These are phyloP conservation scores for Massarina eburnea DNA, from an alignment of 2,329 filamentous ascomycete genomes.

Conservation along the genomic window DNA sequence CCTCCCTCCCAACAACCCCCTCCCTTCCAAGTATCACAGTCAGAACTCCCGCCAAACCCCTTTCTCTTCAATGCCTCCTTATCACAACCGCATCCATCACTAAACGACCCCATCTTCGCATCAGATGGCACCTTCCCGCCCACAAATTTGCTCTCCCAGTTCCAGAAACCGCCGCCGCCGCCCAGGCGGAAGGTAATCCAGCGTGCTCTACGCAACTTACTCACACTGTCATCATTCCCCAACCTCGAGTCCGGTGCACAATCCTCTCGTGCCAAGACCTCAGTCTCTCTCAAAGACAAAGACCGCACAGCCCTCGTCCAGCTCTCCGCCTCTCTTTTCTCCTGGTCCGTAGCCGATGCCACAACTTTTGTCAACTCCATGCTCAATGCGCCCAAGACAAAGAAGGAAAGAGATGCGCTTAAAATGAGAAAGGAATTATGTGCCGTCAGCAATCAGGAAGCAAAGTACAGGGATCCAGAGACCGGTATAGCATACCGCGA, in stretches of 20 bases:
- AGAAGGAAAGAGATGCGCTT: conserved; percentile 41
- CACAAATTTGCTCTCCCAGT: conserved; percentile 24
- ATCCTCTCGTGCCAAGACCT: conserved; percentile 53
- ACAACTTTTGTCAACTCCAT: conserved; percentile 36
- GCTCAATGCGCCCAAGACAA: conserved; percentile 52
- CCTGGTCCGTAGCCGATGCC: conserved; percentile 32
- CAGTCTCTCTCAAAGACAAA: conserved; percentile 42
- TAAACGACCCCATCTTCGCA: conserved; percentile 29
- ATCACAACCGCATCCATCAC: conserved; percentile 28
- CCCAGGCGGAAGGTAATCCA: conserved; percentile 44
- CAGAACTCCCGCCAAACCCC: conserved; percentile 27
- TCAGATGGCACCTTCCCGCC: conserved; percentile 16
- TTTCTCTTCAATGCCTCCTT: conserved; percentile 27
- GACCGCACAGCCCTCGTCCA: conserved; percentile 56
- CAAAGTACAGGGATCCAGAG: conserved; percentile 80
- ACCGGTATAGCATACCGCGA: conserved; percentile 84
- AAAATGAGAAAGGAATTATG: conserved; percentile 54
- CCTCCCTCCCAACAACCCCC: conserved; percentile 17
- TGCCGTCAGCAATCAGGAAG: conserved; percentile 78
- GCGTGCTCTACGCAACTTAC: conserved; percentile 58
- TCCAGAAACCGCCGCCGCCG: conserved; percentile 24
- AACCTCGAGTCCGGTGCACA: conserved; percentile 52
- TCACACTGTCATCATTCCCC: conserved; percentile 54
- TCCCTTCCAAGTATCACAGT: conserved; percentile 12
- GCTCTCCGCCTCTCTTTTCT: conserved; percentile 50